Evolutionary conservation across 305 asterid genomes (phyloP), one percentile per base, ranked within the genome.

Genomic region (Solanum hybrid): DNA sequence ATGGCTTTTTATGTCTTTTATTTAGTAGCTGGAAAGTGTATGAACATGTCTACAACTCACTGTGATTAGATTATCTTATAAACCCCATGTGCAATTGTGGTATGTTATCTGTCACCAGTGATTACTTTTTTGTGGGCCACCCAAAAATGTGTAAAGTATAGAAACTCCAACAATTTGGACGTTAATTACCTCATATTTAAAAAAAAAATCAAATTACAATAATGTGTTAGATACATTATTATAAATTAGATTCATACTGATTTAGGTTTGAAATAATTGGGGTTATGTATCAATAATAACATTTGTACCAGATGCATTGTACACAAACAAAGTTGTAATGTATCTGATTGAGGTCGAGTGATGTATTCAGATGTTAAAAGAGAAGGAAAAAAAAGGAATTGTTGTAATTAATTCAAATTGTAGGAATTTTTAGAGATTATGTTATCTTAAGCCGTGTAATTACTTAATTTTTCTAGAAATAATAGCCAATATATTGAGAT

Each of bases 1-100:
- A 1, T 82, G 71, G 71, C 37, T 26, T 22, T 18, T 57, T 40
- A 29, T 46, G 4, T 18, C 29, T 84, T 18, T 11, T 51, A 16
- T 51, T 18, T 84, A 51, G 29, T 51, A 28, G 74, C 22, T 84
- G n/a, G 26, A 42, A 37, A 31, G 24, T 28, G 40, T 46, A 42
- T 82, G 73, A 83, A 83, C 87, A 83, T 83, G 87, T 57, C 39
- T 83, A 51, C 87, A 51, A 84, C 87, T 84, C 87, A 83, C 37
- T 36, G 11, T 61, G 26, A 83, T 29, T 46, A 46, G 22, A 84
- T 10, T 51, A 51, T 46, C 28, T 33, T 33, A 33, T 33, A 84
- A 57, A 84, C 29, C 40, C 75, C 87, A 84, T 84, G 87, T 84
- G 75, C 75, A 10, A 6, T 31, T 31, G 29, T 84, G 20, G 22